A percentile compares a stretch with the other conserved stretches of the same genome.
phyloP scores from a whole-genome alignment of 2,329 filamentous ascomycete species.

The Stagonosporopsis rhizophila region DNA sequence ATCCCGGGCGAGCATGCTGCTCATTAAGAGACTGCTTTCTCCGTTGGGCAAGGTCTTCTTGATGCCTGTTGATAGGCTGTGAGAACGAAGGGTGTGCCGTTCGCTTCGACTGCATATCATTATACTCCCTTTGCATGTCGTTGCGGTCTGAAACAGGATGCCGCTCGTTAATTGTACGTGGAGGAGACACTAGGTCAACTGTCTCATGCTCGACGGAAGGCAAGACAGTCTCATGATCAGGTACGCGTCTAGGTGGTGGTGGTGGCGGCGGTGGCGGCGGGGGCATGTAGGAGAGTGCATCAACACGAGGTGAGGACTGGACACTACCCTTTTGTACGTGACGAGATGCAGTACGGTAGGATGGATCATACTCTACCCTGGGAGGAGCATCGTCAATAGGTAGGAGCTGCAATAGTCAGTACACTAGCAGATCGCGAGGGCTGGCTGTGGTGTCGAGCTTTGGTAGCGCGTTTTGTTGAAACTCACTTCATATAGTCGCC shows the following conservation, averaged over 20 bases:
- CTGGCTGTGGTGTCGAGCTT: slow-evolving; percentile 21
- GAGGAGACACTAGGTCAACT: slow-evolving; percentile 28
- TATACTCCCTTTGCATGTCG: slow-evolving; percentile 14
- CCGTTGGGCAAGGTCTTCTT: background rate
- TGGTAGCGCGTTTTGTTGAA: slow-evolving; percentile 17
- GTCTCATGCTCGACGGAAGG: slow-evolving; percentile 46
- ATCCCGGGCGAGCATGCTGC: background rate
- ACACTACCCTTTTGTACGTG: slow-evolving; percentile 23
- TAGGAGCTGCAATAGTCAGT: slow-evolving; percentile 41
- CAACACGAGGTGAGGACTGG: slow-evolving; percentile 22
- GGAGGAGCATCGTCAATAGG: slow-evolving; percentile 31
- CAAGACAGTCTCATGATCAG: slow-evolving; percentile 43
- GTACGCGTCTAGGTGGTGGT: slow-evolving; percentile 30
- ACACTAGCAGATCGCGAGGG: background rate
- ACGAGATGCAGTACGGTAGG: slow-evolving; percentile 16
- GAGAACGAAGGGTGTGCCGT: slow-evolving; percentile 22
- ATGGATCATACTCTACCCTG: slow-evolving; percentile 27
- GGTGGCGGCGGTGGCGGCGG: slow-evolving; percentile 22
- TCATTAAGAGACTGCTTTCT: background rate
- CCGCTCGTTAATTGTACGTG: slow-evolving; percentile 13
- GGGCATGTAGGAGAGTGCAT: slow-evolving; percentile 23
- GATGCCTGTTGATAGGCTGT: slow-evolving; percentile 14
- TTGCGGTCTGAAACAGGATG: slow-evolving; percentile 16
- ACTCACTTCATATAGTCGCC: slow-evolving; percentile 47
- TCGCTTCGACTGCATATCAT: slow-evolving; percentile 23